phyloP scores from a whole-genome alignment of 176 grass and related monocot species.

The Canna indica region DNA sequence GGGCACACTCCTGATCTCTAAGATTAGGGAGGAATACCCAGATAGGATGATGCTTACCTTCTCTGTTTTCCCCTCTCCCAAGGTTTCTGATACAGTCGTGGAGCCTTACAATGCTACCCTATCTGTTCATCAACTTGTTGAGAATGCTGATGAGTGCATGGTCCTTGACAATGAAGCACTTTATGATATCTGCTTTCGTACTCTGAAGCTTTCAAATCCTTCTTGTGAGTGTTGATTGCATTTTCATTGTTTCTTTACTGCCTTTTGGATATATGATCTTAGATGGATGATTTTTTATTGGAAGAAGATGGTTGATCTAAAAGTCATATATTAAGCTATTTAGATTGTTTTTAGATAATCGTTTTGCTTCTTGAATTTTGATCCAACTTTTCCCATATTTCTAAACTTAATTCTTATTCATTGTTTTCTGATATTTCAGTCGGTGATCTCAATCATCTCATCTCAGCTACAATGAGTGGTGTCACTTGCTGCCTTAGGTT shows the following conservation, averaged over 20 bases:
- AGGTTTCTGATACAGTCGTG: slow-evolving; percentile 8
- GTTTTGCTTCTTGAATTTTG: background rate
- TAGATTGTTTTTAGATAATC: no score
- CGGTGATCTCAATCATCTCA: slow-evolving; percentile 13
- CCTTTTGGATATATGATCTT: background rate
- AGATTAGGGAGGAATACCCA: slow-evolving; percentile 11
- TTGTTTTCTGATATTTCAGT: background rate
- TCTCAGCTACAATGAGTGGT: slow-evolving; percentile 17
- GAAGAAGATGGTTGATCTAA: background rate
- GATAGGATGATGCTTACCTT: slow-evolving; percentile 9
- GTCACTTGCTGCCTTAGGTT: slow-evolving; percentile 10
- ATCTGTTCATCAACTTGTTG: slow-evolving; percentile 13
- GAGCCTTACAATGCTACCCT: slow-evolving; percentile 12
- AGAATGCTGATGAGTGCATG: slow-evolving; percentile 16
- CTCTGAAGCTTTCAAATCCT: slow-evolving; percentile 3
- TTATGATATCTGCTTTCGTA: slow-evolving; percentile 7
- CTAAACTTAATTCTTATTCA: background rate
- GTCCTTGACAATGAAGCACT: slow-evolving; percentile 10
- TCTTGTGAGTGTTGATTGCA: background rate
- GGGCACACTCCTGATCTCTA: slow-evolving; percentile 6
- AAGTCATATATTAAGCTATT: no score
- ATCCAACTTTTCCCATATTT: background rate
- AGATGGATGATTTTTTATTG: background rate
- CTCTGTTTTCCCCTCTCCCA: slow-evolving; percentile 4
- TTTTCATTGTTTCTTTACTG: background rate